phyloP scores from a whole-genome alignment of 176 grass and related monocot species.

The Eremochloa ophiuroides region DNA sequence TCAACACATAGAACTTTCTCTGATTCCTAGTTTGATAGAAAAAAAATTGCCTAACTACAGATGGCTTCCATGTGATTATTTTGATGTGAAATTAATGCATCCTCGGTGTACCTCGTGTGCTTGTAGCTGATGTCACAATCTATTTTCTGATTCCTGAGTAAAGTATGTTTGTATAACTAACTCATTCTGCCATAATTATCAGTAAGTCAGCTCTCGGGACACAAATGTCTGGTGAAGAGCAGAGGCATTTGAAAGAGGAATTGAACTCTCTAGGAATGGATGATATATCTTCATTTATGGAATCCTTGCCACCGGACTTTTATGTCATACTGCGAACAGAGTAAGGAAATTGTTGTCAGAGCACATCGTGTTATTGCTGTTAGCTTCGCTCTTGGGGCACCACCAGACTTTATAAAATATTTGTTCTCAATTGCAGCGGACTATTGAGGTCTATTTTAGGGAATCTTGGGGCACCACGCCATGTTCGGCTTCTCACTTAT shows the following conservation, averaged over 20 bases:
- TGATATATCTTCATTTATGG: conserved; percentile 87
- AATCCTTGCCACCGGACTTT: conserved; percentile 86
- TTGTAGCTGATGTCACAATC: background rate
- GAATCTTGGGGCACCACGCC: conserved; percentile 59
- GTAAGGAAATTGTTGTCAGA: conserved; percentile 40
- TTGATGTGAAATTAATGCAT: background rate
- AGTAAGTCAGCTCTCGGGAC: conserved; percentile 75
- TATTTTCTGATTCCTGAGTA: background rate
- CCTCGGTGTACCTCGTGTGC: background rate
- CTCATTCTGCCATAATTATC: conserved; percentile 23
- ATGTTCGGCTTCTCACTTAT: conserved; percentile 81
- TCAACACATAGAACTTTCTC: background rate
- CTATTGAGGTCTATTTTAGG: conserved; percentile 78
- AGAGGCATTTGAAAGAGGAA: conserved; percentile 59
- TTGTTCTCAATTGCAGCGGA: conserved; percentile 50
- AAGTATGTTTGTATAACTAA: background rate
- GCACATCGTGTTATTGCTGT: background rate
- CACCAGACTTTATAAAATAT: conserved; percentile 1
- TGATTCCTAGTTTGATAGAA: background rate
- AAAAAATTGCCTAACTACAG: background rate
- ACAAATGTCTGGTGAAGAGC: conserved; percentile 85
- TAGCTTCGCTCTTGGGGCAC: conserved; percentile 9
- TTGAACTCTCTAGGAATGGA: conserved; percentile 67
- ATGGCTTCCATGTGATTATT: background rate
- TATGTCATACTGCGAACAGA: conserved; percentile 74